phyloP scores from a whole-genome alignment of 768 basidiomycete genomes.

The Xerocomus brunneocitrinus region DNA sequence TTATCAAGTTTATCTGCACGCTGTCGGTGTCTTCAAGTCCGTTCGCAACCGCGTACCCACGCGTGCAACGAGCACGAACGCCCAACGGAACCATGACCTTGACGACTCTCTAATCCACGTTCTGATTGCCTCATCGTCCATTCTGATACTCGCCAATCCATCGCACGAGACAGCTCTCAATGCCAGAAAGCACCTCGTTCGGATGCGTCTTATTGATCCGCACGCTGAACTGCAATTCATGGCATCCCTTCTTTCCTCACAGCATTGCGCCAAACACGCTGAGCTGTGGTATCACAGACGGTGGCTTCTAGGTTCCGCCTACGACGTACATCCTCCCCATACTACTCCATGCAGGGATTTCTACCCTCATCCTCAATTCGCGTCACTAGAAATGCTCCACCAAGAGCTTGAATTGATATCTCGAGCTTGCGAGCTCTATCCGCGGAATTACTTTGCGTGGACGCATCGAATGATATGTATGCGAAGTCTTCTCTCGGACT shows the following conservation, averaged over 20 bases:
- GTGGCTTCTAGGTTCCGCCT: slow-evolving; percentile 48
- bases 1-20: slow-evolving; percentile 46
- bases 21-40: slow-evolving; percentile 34
- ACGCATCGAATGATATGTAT: slow-evolving; percentile 52
- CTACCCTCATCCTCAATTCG: slow-evolving; percentile 6
- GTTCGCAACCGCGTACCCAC: slow-evolving; percentile 13
- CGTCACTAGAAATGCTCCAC: slow-evolving; percentile 34
- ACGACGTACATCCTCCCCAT: slow-evolving; percentile 16
- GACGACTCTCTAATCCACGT: slow-evolving; percentile 9
- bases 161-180: slow-evolving; percentile 69
- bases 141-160: slow-evolving; percentile 63
- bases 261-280: slow-evolving; percentile 58
- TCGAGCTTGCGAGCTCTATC: slow-evolving; percentile 55
- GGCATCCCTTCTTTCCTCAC: slow-evolving; percentile 46
- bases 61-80: neutral
- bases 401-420: slow-evolving; percentile 47
- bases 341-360: neutral
- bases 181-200: slow-evolving; percentile 49
- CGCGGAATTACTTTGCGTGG: slow-evolving; percentile 76
- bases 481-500: slow-evolving; percentile 26
- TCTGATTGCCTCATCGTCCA: slow-evolving; percentile 35
- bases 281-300: slow-evolving; percentile 68
- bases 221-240: slow-evolving; percentile 46
- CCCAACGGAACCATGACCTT: neutral
- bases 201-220: slow-evolving; percentile 32